Base-by-base conservation (phyloP, 2,329 filamentous ascomycete species). In the Penicillium sp. region DNA sequence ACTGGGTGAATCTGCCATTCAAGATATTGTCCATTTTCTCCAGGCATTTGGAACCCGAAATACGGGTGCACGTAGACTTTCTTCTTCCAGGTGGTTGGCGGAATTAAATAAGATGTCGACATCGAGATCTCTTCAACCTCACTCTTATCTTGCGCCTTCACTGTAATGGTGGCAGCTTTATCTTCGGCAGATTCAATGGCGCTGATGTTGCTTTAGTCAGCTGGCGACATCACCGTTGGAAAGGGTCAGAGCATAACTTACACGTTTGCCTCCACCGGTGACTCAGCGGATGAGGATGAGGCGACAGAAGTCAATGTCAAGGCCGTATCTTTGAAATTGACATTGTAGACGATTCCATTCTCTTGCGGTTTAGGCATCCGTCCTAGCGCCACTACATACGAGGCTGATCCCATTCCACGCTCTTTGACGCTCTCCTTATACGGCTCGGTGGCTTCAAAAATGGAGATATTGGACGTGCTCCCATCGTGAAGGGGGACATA, bases 1-100 rank as follows among this genome's bases (percentile, higher is more conserved):
- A 55, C 11, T 13, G 53, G 53, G 22, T 55, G 53, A 45, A 55
- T 37, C 10, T 55, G 53, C 53, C 53, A 55, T 55, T 55, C 53
- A n/a, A 55, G 35, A 2, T 11, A 28, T 2, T 6, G 6, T 8
- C 25, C 22, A 2, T n/a, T 19, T n/a, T 55, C 53, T 13, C 43
- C 53, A 4, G 53, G 53, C 7, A 37, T 6, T 8, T 38, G 53
- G 14, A 55, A 55, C 19, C 42, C 42, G 30, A 55, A 55, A 37
- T 37, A 48, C 8, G 53, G 53, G 19, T 55, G 19, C 40, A 46
- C 53, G 42, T 37, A 55, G 40, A 55, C 42, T 16, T 33, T 37
- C 30, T 55, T 55, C 35, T 42, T 37, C 13, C 33, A 38, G 4
- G 42, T 26, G 14, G 22, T 33, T 28, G 53, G 42, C 26, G 40